phyloP scores from a whole-genome alignment of 306 rosid species.

The Vigna hirtella region DNA sequence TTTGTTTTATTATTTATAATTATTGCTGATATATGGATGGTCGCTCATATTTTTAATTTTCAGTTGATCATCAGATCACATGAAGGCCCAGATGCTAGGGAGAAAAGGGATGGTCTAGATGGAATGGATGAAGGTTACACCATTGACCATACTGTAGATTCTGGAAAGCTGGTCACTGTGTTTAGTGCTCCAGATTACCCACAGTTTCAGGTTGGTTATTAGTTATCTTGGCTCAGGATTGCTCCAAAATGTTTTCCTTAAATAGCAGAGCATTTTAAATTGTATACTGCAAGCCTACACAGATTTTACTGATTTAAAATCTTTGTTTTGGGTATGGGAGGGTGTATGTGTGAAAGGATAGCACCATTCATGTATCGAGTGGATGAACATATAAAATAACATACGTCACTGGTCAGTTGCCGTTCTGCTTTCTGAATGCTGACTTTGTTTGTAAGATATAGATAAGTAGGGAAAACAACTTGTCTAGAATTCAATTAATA shows the following conservation, averaged over 20 bases:
- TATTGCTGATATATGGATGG: constrained; percentile 46
- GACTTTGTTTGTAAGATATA: constrained; percentile 15
- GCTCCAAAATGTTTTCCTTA: constrained; percentile 8
- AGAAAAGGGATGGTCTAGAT: constrained; percentile 79
- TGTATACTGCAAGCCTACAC: not conserved
- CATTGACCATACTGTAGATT: constrained; percentile 86
- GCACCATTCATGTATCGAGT: not conserved
- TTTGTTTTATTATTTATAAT: constrained; percentile 8
- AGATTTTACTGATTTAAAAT: constrained; percentile 9
- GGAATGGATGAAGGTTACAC: constrained; percentile 90
- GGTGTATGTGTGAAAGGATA: constrained; percentile 6
- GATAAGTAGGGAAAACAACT: not conserved
- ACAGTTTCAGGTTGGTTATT: constrained; percentile 77
- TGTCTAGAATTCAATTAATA: constrained; percentile 9
- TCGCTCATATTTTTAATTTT: constrained; percentile 30
- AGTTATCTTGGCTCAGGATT: constrained; percentile 19
- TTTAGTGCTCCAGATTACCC: constrained; percentile 98
- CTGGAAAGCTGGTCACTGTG: constrained; percentile 85
- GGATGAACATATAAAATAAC: constrained; percentile 4
- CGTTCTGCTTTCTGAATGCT: constrained; percentile 10
- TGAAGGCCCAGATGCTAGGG: constrained; percentile 98
- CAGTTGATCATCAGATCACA: constrained; percentile 93
- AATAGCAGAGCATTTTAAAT: not conserved
- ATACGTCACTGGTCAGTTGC: constrained; percentile 6
- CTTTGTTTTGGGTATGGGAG: not conserved